phyloP scores from a whole-genome alignment of 2,329 filamentous ascomycete species.

The Emericellopsis cladophorae region DNA sequence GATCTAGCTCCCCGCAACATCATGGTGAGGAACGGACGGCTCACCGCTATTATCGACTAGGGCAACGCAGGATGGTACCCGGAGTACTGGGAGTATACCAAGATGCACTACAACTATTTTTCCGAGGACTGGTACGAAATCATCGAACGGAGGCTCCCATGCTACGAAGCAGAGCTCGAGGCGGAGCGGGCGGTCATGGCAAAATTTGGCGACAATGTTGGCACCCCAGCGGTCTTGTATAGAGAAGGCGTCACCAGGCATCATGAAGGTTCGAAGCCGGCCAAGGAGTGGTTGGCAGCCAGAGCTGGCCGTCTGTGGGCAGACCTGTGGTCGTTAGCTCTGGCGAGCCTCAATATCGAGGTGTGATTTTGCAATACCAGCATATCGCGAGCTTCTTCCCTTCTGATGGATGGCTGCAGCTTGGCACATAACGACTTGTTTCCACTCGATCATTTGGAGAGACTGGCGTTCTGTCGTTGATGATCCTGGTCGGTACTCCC shows the following conservation, averaged over 20 bases:
- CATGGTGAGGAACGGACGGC: conserved; percentile 10
- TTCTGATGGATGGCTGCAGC: too few species aligned
- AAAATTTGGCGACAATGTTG: conserved; percentile 9
- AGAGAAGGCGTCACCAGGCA: background rate
- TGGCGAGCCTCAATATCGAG: too few species aligned
- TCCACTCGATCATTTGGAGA: too few species aligned
- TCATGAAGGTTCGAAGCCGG: background rate
- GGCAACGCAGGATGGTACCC: conserved; percentile 20
- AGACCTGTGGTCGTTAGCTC: background rate
- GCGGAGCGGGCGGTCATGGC: conserved; percentile 10
- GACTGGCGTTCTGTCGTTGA: too few species aligned
- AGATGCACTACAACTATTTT: conserved; percentile 11
- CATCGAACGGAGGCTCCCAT: conserved; percentile 8
- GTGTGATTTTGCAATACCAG: too few species aligned
- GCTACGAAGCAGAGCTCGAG: conserved; percentile 11
- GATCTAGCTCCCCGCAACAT: conserved; percentile 14
- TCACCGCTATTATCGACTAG: conserved; percentile 17
- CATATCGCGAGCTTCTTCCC: too few species aligned
- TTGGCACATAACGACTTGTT: too few species aligned
- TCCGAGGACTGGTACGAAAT: conserved; percentile 8
- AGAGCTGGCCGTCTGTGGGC: background rate
- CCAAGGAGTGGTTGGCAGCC: background rate
- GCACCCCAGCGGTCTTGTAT: conserved; percentile 1
- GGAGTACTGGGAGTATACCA: conserved; percentile 18
- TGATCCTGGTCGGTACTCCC: too few species aligned